Base-by-base conservation (phyloP, 1,139 yeast genomes). In the Geotrichum klebahnii region DNA sequence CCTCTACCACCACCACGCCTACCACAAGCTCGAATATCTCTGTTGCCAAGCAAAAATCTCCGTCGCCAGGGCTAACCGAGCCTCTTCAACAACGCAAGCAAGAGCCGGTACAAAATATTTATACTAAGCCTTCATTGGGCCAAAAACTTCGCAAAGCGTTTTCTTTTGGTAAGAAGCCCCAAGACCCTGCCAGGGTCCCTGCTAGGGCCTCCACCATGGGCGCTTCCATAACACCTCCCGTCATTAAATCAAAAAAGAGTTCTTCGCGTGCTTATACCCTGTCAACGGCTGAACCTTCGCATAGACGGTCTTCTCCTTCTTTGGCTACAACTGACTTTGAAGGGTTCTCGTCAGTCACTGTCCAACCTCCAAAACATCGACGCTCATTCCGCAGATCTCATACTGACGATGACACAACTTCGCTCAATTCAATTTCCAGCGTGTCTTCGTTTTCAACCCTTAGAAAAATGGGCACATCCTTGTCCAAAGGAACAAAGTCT, bases 391-490 rank as follows among this genome's bases (percentile, higher is more conserved):
- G 49, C 29, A 43, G 45, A 6, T 39, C 48, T 2, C 26, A 35
- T 10, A 31, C 42, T 41, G 59, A 55, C 48, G 51, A 45, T 17
- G 66, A 61, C 40, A 51, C 58, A 2, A 44, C 49, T 2, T 61
- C 64, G 2, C 46, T 61, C 39, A 53, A 54, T 38, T 61, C 65
- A 1, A 58, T 55, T 16, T 52, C 64, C 8, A 61, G 66, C 10
- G 56, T 59, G 5, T 54, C 63, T 6, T 63, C 67, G 10, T 59
- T 61, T 54, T 59, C 64, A 2, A 61, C 65, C n/a, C 48, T 63
- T 31, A 52, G 48, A 44, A 48, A 54, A 29, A 53, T 58, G 56
- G 51, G 56, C 16, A 49, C 48, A 28, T 53, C 56, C 12, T 22
- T 57, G 17, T 51, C 50, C 23, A 46, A 46, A 16, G 44, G 41